These are phyloP conservation scores for Blastobotrys petasosporus DNA, from an alignment of 1,139 yeast species.

Conservation along the genomic window DNA sequence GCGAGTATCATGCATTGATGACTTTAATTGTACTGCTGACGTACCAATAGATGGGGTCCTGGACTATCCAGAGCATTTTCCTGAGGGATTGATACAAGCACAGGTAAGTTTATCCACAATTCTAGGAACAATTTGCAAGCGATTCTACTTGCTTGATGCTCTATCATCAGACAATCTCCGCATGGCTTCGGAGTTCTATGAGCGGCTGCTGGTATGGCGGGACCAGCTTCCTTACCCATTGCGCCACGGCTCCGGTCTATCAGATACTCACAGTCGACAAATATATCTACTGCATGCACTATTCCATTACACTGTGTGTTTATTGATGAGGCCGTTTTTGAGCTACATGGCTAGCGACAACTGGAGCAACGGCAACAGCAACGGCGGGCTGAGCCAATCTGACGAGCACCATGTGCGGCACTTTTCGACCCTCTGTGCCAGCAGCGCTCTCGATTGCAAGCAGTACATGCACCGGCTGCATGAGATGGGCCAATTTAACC, in stretches of 20 bases:
- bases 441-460: slow-evolving; percentile 10
- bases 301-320: slow-evolving; percentile 12
- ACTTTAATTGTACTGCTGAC: slow-evolving; percentile 22
- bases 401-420: slow-evolving; percentile 8
- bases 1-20: slow-evolving; percentile 45
- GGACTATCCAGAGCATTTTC: not conserved
- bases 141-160: slow-evolving; percentile 13
- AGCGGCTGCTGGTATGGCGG: slow-evolving; percentile 11
- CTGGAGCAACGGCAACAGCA: slow-evolving; percentile 1
- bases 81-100: slow-evolving; percentile 4
- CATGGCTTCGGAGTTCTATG: slow-evolving; percentile 7
- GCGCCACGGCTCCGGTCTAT: slow-evolving; percentile 1
- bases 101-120: slow-evolving; percentile 9
- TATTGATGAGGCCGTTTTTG: slow-evolving; percentile 11
- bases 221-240: slow-evolving; percentile 10
- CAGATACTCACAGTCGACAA: slow-evolving; percentile 4
- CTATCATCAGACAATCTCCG: slow-evolving; percentile 8
- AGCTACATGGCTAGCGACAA: slow-evolving; percentile 3
- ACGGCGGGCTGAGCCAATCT: not conserved
- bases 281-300: slow-evolving; percentile 7
- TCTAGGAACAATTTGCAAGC: slow-evolving; percentile 10
- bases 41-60: slow-evolving; percentile 9
- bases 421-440: slow-evolving; percentile 9
- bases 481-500: slow-evolving; percentile 8
- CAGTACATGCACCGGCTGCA: slow-evolving; percentile 10